A percentile compares a stretch with the other conserved stretches of the same genome.
phyloP scores from a whole-genome alignment of 345 rosid genomes.

The Bretschneidera sinensis region DNA sequence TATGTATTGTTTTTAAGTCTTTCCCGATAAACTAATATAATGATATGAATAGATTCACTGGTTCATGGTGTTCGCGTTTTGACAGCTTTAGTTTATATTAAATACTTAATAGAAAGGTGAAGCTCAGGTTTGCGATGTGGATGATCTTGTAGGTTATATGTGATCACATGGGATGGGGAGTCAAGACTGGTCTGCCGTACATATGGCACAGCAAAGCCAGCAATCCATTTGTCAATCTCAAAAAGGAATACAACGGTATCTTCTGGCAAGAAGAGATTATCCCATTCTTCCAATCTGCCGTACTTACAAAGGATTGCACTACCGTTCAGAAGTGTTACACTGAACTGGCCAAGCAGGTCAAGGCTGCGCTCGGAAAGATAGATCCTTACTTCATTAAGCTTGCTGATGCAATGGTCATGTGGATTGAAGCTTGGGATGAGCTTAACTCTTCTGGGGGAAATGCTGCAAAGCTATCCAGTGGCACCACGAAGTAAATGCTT shows the following conservation, averaged over 20 bases:
- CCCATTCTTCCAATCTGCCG: constrained; percentile 41
- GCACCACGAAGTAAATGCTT: constrained; percentile 18
- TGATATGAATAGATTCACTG: background rate
- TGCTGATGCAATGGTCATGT: constrained; percentile 50
- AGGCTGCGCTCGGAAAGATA: constrained; percentile 32
- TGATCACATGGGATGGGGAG: constrained; percentile 57
- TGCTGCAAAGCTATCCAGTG: constrained; percentile 4
- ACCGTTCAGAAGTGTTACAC: constrained; percentile 44
- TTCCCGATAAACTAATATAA: too few relatives aligned
- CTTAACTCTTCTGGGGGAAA: constrained; percentile 22
- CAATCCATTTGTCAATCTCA: constrained; percentile 17
- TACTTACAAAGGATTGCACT: constrained; percentile 42
- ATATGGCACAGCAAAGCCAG: constrained; percentile 16
- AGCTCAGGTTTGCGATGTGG: background rate
- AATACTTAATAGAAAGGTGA: too few relatives aligned
- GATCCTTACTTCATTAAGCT: constrained; percentile 47
- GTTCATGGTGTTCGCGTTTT: too few relatives aligned
- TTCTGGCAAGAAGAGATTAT: constrained; percentile 42
- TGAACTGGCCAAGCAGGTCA: constrained; percentile 40
- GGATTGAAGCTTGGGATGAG: constrained; percentile 56
- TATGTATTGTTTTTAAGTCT: too few relatives aligned
- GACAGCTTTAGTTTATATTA: too few relatives aligned
- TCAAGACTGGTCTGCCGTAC: constrained; percentile 32
- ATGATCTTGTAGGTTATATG: constrained; percentile 35
- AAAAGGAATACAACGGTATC: constrained; percentile 15